Conservation (phyloP, 345 rosid genomes). For the Murraya koenigii region DNA sequence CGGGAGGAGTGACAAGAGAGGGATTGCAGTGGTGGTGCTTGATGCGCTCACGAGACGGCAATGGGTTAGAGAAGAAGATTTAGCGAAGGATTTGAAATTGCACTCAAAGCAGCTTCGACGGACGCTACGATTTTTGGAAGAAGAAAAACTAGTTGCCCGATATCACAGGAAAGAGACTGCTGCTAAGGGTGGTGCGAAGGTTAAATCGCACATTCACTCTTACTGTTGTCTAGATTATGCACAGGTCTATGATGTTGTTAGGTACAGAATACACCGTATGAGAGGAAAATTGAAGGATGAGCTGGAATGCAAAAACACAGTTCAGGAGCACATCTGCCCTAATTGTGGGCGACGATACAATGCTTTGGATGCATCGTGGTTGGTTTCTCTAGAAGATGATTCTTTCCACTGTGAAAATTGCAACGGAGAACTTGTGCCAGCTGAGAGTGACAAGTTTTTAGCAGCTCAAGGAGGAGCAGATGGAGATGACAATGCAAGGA, state of each 20-base stretch:
- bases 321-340: constrained; percentile 90
- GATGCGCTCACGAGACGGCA: constrained; percentile 75
- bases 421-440: constrained; percentile 84
- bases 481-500: constrained; percentile 87
- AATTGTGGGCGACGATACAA: too few relatives aligned
- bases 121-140: constrained; percentile 65
- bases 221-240: constrained; percentile 91
- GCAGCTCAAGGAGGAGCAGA: constrained; percentile 81
- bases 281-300: constrained; percentile 81
- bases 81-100: constrained; percentile 78
- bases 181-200: constrained; percentile 81
- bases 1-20: constrained; percentile 64
- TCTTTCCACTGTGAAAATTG: constrained; percentile 86
- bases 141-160: constrained; percentile 70
- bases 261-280: constrained; percentile 69
- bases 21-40: constrained; percentile 72
- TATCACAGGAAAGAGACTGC: constrained; percentile 87
- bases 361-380: too few relatives aligned
- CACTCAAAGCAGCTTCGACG: constrained; percentile 82
- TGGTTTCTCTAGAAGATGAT: constrained; percentile 69
- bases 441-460: constrained; percentile 73
- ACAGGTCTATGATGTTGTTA: constrained; percentile 81
- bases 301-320: constrained; percentile 76
- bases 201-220: constrained; percentile 78
- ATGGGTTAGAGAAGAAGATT: constrained; percentile 96